These are phyloP conservation scores for Lentinula aciculospora DNA, from an alignment of 768 basidiomycete species.

Conservation along the genomic window DNA sequence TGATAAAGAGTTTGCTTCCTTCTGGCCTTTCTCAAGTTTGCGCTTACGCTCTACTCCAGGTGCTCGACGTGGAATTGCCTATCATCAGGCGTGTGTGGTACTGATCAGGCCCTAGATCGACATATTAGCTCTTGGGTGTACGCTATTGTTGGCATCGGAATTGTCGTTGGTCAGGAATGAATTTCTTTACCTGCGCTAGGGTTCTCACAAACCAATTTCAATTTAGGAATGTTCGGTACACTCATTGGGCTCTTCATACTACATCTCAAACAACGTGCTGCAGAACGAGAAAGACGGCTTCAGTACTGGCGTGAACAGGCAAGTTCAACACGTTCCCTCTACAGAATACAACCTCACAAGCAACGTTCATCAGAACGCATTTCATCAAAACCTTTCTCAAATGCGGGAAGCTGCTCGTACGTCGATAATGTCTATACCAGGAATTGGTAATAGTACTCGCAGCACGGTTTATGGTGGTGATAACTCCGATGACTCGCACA, in stretches of 20 bases:
- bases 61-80: conserved; percentile 76
- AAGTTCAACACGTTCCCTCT: conserved; percentile 4
- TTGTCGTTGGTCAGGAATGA: conserved; percentile 55
- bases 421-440: conserved; percentile 53
- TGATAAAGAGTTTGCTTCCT: conserved; percentile 57
- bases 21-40: not conserved
- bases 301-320: conserved; percentile 92
- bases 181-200: not conserved
- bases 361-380: conserved; percentile 48
- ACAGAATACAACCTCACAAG: conserved; percentile 6
- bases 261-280: conserved; percentile 66
- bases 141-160: conserved; percentile 61
- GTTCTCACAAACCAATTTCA: not conserved
- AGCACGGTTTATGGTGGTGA: conserved; percentile 45
- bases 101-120: conserved; percentile 50
- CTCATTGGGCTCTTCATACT: conserved; percentile 63
- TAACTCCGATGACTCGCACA: conserved; percentile 48
- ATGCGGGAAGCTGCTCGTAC: conserved; percentile 72
- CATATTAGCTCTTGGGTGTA: conserved; percentile 70
- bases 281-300: conserved; percentile 75
- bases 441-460: conserved; percentile 35
- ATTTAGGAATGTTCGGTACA: conserved; percentile 67
- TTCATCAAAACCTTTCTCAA: conserved; percentile 75
- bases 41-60: conserved; percentile 28
- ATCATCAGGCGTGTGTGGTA: conserved; percentile 54